Base-by-base conservation (phyloP, 2,329 filamentous ascomycete genomes). In the Pseudocercospora fijiensis region DNA sequence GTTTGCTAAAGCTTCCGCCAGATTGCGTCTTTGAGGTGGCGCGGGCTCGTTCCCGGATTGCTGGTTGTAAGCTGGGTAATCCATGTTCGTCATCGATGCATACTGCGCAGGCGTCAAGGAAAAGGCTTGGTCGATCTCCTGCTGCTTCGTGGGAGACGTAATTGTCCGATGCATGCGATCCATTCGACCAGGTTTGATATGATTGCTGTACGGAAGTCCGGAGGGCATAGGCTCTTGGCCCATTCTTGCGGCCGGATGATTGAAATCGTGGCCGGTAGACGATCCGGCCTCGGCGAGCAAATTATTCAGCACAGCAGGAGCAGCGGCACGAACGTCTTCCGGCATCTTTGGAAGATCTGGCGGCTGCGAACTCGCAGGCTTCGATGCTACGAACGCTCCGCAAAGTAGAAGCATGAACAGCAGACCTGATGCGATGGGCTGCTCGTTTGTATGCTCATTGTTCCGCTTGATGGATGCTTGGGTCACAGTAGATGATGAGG, bases 321-420 rank as follows among this genome's bases (percentile, higher is more conserved):
- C 92, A 45, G 90, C 90, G 68, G 86, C 88, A 64, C 90, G 89
- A 62, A 95, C 87, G 71, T 94, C 90, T 62, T 94, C 90, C 37
- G 91, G 90, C 75, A 94, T 89, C 62, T 86, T 86, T 57, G 90
- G 90, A 70, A 96, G 88, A 70, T 87, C 86, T 43, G 88, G 86
- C n/a, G 85, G 81, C 16, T 88, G 83, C 51, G 87, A 86, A 70
- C 87, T 87, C 20, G 88, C 83, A 51, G 88, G 87, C 79, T 93
- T 96, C 30, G 94, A 97, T 66, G 95, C 90, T 71, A 98, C 92
- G 75, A 97, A 96, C 59, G 95, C 95, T 75, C 95, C 95, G 69
- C 96, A 93, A 60, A 99, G 89, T 75, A 99, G 90, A 71, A 97
- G 90, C 92, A 97, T 96, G 78, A 94, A 89, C 77, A 98, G 84